phyloP scores from a whole-genome alignment of 164 flowering plant species.

The Amborella trichopoda region DNA sequence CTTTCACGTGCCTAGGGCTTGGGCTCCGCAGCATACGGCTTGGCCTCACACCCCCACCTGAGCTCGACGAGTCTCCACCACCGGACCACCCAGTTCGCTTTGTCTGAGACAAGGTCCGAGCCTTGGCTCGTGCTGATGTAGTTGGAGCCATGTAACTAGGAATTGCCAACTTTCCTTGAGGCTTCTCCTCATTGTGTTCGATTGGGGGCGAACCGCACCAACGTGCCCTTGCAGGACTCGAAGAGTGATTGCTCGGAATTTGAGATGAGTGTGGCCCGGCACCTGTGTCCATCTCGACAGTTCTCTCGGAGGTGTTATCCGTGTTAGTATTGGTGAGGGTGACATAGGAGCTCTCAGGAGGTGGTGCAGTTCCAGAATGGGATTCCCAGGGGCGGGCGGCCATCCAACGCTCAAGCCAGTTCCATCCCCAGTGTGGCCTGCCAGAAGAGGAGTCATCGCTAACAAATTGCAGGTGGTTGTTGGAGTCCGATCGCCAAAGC shows the following conservation, averaged over 20 bases:
- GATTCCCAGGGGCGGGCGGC: conserved; percentile 49
- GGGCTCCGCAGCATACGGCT: conserved; percentile 39
- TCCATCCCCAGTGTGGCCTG: conserved; percentile 75
- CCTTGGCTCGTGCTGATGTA: conserved; percentile 80
- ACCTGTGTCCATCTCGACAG: conserved; percentile 64
- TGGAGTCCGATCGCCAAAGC: conserved; percentile 15
- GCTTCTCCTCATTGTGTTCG: neutral
- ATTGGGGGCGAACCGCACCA: neutral
- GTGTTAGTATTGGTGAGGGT: conserved; percentile 22
- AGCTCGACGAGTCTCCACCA: conserved; percentile 60
- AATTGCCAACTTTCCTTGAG: conserved; percentile 9
- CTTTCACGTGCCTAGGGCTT: conserved; percentile 21
- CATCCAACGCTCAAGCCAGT: conserved; percentile 95
- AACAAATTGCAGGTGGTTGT: conserved; percentile 6
- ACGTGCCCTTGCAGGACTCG: neutral
- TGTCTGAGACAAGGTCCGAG: conserved; percentile 17
- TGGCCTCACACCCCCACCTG: conserved; percentile 42
- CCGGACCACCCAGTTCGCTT: conserved; percentile 16
- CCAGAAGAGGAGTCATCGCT: conserved; percentile 21
- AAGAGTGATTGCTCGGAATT: neutral
- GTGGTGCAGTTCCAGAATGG: conserved; percentile 13
- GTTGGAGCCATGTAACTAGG: conserved; percentile 98
- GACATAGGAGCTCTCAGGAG: conserved; percentile 24
- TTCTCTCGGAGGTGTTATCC: conserved; percentile 68
- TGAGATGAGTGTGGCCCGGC: too few species aligned